phyloP scores from a whole-genome alignment of 768 basidiomycete genomes.

The Brasilioporus rufonigricans region DNA sequence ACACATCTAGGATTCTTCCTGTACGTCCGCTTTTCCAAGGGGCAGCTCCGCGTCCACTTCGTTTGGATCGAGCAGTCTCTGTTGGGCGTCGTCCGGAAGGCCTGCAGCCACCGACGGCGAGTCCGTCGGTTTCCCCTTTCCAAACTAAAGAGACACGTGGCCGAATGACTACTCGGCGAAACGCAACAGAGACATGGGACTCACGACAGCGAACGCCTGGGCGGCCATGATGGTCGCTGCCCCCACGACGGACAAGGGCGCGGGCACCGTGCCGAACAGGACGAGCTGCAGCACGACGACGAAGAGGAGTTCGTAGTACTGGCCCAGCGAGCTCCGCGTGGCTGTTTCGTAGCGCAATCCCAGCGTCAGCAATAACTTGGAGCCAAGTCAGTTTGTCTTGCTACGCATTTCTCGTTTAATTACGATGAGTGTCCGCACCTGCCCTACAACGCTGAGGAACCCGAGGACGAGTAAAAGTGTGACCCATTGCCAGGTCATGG shows the following conservation, averaged over 20 bases:
- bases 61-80: neutral
- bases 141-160: neutral
- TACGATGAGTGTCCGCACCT: constrained; percentile 8
- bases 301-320: constrained; percentile 68
- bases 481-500: constrained; percentile 19
- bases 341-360: constrained; percentile 67
- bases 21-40: neutral
- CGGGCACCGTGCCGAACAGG: constrained; percentile 60
- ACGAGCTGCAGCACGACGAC: constrained; percentile 61
- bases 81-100: neutral
- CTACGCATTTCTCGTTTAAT: neutral
- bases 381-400: neutral
- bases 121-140: neutral
- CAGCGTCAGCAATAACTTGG: constrained; percentile 53
- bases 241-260: constrained; percentile 58
- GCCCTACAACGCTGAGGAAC: constrained; percentile 12
- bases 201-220: constrained; percentile 1
- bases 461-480: constrained; percentile 15
- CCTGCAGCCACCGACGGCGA: neutral
- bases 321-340: constrained; percentile 57
- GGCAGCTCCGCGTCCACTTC: neutral
- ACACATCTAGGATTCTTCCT: neutral
- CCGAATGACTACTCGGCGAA: neutral
- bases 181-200: neutral
- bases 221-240: constrained; percentile 56